Percentiles rank a stretch among this genome's conserved stretches.
Evolutionary conservation across 2,329 filamentous ascomycete genomes (phyloP).

Genomic region (Neonectria faginata): DNA sequence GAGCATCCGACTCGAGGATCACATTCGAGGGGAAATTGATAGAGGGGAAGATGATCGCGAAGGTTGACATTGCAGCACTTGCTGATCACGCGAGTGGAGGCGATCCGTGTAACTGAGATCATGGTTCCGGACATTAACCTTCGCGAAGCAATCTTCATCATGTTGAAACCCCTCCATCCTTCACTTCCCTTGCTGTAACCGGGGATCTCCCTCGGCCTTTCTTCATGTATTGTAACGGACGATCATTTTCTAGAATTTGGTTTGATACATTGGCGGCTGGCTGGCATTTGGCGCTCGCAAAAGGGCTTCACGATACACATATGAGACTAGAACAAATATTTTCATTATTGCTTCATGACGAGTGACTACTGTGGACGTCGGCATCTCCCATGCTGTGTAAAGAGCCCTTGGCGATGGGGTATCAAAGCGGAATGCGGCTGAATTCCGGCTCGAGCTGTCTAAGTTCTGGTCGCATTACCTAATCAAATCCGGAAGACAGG

Average conservation of each 20-base stretch:
- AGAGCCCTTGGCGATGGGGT: background rate
- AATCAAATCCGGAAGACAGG: conserved; percentile 17
- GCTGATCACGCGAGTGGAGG: conserved; percentile 30
- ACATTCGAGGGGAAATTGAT: conserved; percentile 79
- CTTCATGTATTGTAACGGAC: conserved; percentile 28
- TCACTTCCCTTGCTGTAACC: conserved; percentile 7
- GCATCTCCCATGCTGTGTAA: background rate
- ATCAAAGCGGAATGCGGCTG: conserved; percentile 30
- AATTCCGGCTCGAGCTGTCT: conserved; percentile 13
- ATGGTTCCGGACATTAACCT: conserved; percentile 40
- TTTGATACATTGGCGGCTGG: conserved; percentile 24
- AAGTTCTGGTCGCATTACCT: conserved; percentile 9
- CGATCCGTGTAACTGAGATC: conserved; percentile 31
- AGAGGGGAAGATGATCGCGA: conserved; percentile 55
- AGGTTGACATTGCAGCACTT: conserved; percentile 38
- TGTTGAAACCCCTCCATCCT: conserved; percentile 13
- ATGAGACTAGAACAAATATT: conserved; percentile 21
- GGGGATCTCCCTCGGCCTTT: conserved; percentile 13
- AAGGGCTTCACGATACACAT: conserved; percentile 23
- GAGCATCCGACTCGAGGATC: conserved; percentile 71
- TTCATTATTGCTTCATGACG: background rate
- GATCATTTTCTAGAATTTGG: conserved; percentile 29
- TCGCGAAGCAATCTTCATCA: conserved; percentile 27
- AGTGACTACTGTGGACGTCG: background rate
- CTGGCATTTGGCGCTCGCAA: conserved; percentile 25